phyloP scores from a whole-genome alignment of 345 rosid species.

The Melaleuca quinquenervia region DNA sequence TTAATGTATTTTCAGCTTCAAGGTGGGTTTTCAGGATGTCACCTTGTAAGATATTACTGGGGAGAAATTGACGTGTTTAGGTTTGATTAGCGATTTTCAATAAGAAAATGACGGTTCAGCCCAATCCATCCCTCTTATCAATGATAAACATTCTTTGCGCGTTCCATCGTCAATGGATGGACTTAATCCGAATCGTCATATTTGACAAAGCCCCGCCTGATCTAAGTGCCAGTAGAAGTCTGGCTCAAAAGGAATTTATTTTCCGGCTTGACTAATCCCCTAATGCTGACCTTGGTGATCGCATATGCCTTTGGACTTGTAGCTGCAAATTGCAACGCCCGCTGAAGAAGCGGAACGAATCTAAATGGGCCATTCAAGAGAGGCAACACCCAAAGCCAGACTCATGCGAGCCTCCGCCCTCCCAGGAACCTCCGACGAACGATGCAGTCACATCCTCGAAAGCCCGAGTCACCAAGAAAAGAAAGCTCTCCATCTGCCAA shows the following conservation, averaged over 20 bases:
- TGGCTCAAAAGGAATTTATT: background rate
- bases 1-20: background rate
- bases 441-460: background rate
- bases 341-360: background rate
- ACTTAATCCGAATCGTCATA: background rate
- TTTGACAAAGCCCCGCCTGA: background rate
- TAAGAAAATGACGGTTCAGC: background rate
- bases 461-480: background rate
- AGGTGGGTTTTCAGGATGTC: background rate
- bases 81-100: background rate
- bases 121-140: background rate
- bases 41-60: background rate
- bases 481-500: background rate
- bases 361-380: background rate
- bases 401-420: too few relatives aligned
- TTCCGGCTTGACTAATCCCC: background rate
- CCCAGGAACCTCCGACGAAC: background rate
- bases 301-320: background rate
- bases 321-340: background rate
- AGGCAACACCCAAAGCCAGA: background rate
- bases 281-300: background rate
- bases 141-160: background rate
- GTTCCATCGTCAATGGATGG: background rate
- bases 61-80: background rate
- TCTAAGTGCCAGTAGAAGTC: background rate